Evolutionary conservation across 768 basidiomycete genomes (phyloP).

Genomic region (Mycena filopes): DNA sequence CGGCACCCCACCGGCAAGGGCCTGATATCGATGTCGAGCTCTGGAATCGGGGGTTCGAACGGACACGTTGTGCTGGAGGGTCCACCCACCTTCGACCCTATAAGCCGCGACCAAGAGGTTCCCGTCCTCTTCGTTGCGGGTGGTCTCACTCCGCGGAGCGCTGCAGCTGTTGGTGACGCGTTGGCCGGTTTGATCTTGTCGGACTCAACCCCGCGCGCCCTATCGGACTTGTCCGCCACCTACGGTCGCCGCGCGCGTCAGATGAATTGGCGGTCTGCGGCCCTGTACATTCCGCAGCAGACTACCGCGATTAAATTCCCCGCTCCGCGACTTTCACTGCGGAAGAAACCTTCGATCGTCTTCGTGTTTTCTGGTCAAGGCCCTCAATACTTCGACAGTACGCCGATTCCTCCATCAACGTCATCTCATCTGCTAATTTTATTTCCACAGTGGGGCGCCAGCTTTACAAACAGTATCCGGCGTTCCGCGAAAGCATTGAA

Average conservation of each 20-base stretch:
- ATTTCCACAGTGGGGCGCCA: conserved; percentile 51
- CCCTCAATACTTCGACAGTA: conserved; percentile 1
- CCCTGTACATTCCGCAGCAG: conserved; percentile 33
- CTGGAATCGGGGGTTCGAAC: conserved; percentile 57
- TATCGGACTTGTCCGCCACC: conserved; percentile 22
- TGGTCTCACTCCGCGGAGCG: conserved; percentile 49
- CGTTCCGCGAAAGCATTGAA: conserved; percentile 50
- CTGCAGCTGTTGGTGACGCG: conserved; percentile 30
- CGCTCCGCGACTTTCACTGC: conserved; percentile 41
- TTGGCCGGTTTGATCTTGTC: conserved; percentile 3
- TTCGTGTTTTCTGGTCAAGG: conserved; percentile 5
- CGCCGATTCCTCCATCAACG: conserved; percentile 37
- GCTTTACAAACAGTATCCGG: conserved; percentile 45
- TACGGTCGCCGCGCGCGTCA: conserved; percentile 45
- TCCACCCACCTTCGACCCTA: too few relatives aligned
- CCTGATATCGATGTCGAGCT: conserved; percentile 23
- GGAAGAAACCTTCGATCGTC: conserved; percentile 38
- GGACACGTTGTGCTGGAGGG: conserved; percentile 53
- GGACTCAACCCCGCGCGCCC: conserved; percentile 10
- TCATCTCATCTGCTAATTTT: neutral
- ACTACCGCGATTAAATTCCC: conserved; percentile 35
- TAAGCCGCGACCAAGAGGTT: too few relatives aligned
- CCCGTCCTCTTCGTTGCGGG: conserved; percentile 47
- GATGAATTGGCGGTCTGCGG: conserved; percentile 45
- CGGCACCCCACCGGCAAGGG: too few relatives aligned